Evolutionary conservation across 2,329 filamentous ascomycete species (phyloP), one percentile per base, ranked within the genome.

Genomic region (Neofusicoccum parvum): DNA sequence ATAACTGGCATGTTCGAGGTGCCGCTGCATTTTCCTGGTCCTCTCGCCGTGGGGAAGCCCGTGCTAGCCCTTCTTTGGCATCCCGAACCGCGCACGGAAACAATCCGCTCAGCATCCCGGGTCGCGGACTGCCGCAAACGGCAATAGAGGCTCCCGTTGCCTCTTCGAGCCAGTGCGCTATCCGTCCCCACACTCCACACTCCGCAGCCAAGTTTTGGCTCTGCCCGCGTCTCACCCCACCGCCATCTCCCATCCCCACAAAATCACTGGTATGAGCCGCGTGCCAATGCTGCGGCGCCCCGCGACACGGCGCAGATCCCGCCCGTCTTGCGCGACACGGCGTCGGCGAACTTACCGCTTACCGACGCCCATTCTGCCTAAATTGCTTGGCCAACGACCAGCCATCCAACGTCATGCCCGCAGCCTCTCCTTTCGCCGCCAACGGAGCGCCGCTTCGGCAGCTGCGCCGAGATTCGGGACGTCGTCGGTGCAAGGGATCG

Each of bases 121-220:
- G 36, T 2, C 11, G 5, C 20, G 39, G 2, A 32, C 3, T 43
- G 14, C 39, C 54, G 23, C 3, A 59, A 34, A 5, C 1, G 39
- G 54, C n/a, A 46, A 43, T 15, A 15, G 54, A 59, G 54, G 54
- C 54, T 59, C 37, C 54, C 9, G 14, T 12, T 59, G 20, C 54
- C 54, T 10, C 4, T 43, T 20, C n/a, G 15, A 23, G 54, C 9
- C 2, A 34, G 50, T 23, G 49, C 50, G 14, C 50, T 23, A 39
- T 12, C 53, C 54, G 54, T 59, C 54, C 41, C 54, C 54, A 43
- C 54, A 59, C 54, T 59, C 54, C 54, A 45, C 39, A 59, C 41
- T 58, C 53, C 53, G 53, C 53, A 45, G 14, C 53, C 53, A 43
- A 58, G 53, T 58, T 58, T 58, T 39, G 53, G 17, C n/a, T 56